Evolutionary conservation across 768 basidiomycete species (phyloP).

Genomic region (Hirschioporus abietinus): DNA sequence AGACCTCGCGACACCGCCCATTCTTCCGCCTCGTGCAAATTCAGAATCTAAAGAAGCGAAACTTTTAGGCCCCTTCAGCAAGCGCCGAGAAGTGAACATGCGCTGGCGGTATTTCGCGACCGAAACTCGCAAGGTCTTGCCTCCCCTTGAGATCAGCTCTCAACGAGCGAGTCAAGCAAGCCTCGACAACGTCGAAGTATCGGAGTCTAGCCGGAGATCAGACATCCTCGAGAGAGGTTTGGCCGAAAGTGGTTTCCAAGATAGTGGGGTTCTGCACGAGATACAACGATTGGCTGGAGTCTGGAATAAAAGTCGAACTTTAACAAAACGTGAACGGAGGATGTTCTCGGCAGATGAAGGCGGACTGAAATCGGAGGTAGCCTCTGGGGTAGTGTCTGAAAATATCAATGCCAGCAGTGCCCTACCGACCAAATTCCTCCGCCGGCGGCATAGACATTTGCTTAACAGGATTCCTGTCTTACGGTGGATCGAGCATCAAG

Average conservation of each 20-base stretch:
- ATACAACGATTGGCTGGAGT: slow-evolving; percentile 40
- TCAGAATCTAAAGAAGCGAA: slow-evolving; percentile 52
- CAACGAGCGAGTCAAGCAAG: slow-evolving; percentile 17
- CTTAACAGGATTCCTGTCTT: slow-evolving; percentile 57
- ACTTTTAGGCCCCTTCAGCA: slow-evolving; percentile 62
- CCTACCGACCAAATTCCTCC: slow-evolving; percentile 26
- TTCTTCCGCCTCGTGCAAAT: slow-evolving; percentile 51
- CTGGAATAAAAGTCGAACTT: slow-evolving; percentile 19
- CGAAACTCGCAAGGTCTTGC: slow-evolving; percentile 50
- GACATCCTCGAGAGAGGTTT: background rate
- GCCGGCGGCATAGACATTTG: slow-evolving; percentile 54
- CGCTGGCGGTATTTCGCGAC: slow-evolving; percentile 58
- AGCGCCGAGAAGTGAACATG: slow-evolving; percentile 68
- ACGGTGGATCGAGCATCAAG: slow-evolving; percentile 23
- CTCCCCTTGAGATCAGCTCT: slow-evolving; percentile 48
- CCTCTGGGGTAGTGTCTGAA: slow-evolving; percentile 19
- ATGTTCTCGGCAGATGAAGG: background rate
- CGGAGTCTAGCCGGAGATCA: background rate
- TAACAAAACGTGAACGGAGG: slow-evolving; percentile 32
- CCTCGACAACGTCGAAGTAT: background rate
- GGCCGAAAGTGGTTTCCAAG: slow-evolving; percentile 35
- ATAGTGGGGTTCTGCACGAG: slow-evolving; percentile 36
- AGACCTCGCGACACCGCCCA: slow-evolving; percentile 45
- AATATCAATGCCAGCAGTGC: slow-evolving; percentile 3
- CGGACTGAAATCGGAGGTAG: background rate